Conservation (phyloP, 2,329 filamentous ascomycete genomes). For the Claviceps monticola region DNA sequence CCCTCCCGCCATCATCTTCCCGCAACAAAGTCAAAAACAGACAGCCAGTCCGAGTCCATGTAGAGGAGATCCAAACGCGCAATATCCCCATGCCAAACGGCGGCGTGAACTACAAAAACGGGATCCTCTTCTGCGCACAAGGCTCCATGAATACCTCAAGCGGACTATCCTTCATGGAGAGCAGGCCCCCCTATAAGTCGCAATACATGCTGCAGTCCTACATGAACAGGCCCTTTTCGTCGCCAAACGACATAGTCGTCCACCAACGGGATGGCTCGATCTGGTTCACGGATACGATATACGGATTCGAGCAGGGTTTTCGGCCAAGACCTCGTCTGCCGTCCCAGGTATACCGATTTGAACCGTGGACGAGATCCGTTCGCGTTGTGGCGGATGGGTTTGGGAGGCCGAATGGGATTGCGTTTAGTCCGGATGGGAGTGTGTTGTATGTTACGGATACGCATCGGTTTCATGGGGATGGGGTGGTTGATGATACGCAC, state of each 20-base stretch:
- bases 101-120: constrained; percentile 29
- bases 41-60: constrained; percentile 7
- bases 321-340: constrained; percentile 29
- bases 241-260: constrained; percentile 33
- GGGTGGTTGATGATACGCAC: constrained; percentile 14
- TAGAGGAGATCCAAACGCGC: constrained; percentile 20
- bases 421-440: constrained; percentile 30
- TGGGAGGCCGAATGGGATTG: constrained; percentile 30
- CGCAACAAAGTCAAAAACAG: neutral
- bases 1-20: constrained; percentile 5
- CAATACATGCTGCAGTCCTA: constrained; percentile 23
- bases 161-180: constrained; percentile 21
- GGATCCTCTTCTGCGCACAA: constrained; percentile 28
- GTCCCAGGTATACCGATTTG: constrained; percentile 33
- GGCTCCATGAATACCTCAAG: constrained; percentile 15
- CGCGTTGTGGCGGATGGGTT: constrained; percentile 34
- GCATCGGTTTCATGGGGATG: constrained; percentile 20
- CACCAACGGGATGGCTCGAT: constrained; percentile 26
- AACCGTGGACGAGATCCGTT: constrained; percentile 23
- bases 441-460: constrained; percentile 33
- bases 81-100: constrained; percentile 32
- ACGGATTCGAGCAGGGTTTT: constrained; percentile 33
- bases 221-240: constrained; percentile 32
- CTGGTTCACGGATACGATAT: constrained; percentile 37
- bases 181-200: constrained; percentile 16